Evolutionary conservation across 2,329 filamentous ascomycete genomes (phyloP).

Genomic region (Fusarium sp.): DNA sequence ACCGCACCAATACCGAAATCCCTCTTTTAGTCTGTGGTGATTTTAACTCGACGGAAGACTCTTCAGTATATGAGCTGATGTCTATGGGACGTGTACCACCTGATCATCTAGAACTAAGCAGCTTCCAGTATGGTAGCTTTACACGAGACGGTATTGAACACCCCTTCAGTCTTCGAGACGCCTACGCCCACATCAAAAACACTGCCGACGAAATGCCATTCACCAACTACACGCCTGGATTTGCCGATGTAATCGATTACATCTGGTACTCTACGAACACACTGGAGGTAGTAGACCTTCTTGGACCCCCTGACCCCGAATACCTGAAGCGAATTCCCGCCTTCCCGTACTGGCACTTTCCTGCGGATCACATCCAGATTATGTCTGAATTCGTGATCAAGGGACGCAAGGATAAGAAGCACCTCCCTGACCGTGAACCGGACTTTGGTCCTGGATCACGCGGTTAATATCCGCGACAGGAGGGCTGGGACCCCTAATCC

Average conservation of each 20-base stretch:
- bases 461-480: slow-evolving; percentile 42
- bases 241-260: slow-evolving; percentile 93
- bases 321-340: slow-evolving; percentile 90
- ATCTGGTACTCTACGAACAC: slow-evolving; percentile 97
- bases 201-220: slow-evolving; percentile 88
- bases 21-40: slow-evolving; percentile 93
- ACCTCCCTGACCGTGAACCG: slow-evolving; percentile 71
- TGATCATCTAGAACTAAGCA: slow-evolving; percentile 82
- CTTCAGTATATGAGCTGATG: slow-evolving; percentile 91
- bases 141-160: slow-evolving; percentile 93
- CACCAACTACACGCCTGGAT: slow-evolving; percentile 97
- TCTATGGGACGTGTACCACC: slow-evolving; percentile 82
- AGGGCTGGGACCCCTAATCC: slow-evolving; percentile 12
- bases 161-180: slow-evolving; percentile 92
- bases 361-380: slow-evolving; percentile 90
- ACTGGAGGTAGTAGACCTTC: slow-evolving; percentile 83
- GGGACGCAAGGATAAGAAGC: slow-evolving; percentile 84
- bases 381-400: slow-evolving; percentile 93
- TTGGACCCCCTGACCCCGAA: slow-evolving; percentile 87
- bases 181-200: slow-evolving; percentile 85
- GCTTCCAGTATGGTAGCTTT: slow-evolving; percentile 91
- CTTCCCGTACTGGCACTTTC: slow-evolving; percentile 95
- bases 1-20: slow-evolving; percentile 86
- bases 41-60: slow-evolving; percentile 91
- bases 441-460: slow-evolving; percentile 66